A percentile compares a stretch with the other conserved stretches of the same genome.
These are phyloP conservation scores for Chaetomium tenue DNA, from an alignment of 495 filamentous ascomycete genomes.

Conservation along the genomic window DNA sequence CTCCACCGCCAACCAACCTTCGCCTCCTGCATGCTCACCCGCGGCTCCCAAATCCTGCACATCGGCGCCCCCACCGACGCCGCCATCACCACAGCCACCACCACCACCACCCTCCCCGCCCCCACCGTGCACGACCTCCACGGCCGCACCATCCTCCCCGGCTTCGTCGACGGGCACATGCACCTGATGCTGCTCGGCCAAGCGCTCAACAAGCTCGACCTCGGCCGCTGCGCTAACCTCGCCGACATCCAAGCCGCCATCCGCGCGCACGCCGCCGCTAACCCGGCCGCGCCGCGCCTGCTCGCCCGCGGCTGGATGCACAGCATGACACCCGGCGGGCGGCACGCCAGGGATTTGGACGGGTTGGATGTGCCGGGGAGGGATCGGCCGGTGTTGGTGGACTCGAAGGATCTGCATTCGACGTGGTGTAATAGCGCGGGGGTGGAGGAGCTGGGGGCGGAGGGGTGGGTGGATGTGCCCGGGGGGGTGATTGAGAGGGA, in stretches of 20 bases:
- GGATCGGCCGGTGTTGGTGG: constrained; percentile 57
- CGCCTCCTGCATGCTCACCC: constrained; percentile 40
- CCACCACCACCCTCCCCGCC: constrained; percentile 4
- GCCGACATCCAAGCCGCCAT: constrained; percentile 54
- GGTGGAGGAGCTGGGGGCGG: constrained; percentile 51
- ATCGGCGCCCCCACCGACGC: constrained; percentile 46
- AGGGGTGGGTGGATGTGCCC: constrained; percentile 50
- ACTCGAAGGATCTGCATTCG: constrained; percentile 62
- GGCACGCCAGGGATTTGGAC: constrained; percentile 67
- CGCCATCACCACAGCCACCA: constrained; percentile 33
- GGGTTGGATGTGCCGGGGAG: constrained; percentile 48
- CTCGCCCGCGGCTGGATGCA: constrained; percentile 63
- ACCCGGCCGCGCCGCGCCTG: constrained; percentile 53
- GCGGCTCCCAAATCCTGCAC: constrained; percentile 37
- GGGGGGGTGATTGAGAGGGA: constrained; percentile 59
- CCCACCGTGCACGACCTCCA: constrained; percentile 43
- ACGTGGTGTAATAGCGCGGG: constrained; percentile 61
- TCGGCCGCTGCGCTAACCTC: constrained; percentile 54
- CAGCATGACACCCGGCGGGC: constrained; percentile 51
- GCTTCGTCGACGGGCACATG: constrained; percentile 65
- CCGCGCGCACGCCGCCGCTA: constrained; percentile 47
- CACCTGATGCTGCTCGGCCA: constrained; percentile 61
- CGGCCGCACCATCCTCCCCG: constrained; percentile 54
- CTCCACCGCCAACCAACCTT: constrained; percentile 36
- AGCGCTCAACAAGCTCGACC: constrained; percentile 55